Conservation (phyloP, 768 basidiomycete species). For the Rossbeevera mucosa region DNA sequence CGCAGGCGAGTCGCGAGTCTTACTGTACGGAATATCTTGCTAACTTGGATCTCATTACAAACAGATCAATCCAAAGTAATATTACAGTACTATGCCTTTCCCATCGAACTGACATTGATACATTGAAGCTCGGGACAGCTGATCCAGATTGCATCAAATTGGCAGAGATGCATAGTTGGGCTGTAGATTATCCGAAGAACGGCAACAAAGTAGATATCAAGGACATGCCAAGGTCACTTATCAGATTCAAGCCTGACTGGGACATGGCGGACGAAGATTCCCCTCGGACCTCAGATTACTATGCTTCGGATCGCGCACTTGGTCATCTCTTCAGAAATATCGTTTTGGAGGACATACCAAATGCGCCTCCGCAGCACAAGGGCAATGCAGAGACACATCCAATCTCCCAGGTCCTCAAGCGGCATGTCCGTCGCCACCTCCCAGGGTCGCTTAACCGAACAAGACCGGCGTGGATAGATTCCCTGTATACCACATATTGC, state of each 20-base stretch:
- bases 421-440: constrained; percentile 21
- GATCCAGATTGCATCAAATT: constrained; percentile 55
- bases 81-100: not conserved
- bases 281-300: constrained; percentile 60
- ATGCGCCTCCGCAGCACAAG: constrained; percentile 8
- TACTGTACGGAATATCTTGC: not conserved
- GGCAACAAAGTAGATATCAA: constrained; percentile 60
- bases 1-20: constrained; percentile 45
- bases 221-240: constrained; percentile 50
- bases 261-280: constrained; percentile 54
- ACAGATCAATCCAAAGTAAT: constrained; percentile 68
- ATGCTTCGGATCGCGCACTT: constrained; percentile 64
- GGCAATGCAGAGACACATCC: constrained; percentile 31
- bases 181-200: constrained; percentile 80
- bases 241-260: constrained; percentile 77
- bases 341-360: constrained; percentile 35
- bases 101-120: constrained; percentile 1
- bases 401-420: constrained; percentile 18
- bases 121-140: constrained; percentile 51
- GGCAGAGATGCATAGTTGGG: constrained; percentile 55
- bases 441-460: not conserved
- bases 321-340: constrained; percentile 69
- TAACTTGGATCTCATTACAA: not conserved
- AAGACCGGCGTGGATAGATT: constrained; percentile 10
- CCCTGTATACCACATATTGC: constrained; percentile 37